Evolutionary conservation across 2,329 filamentous ascomycete species (phyloP), one percentile per base, ranked within the genome.

Genomic region (Pseudogymnoascus sp.): DNA sequence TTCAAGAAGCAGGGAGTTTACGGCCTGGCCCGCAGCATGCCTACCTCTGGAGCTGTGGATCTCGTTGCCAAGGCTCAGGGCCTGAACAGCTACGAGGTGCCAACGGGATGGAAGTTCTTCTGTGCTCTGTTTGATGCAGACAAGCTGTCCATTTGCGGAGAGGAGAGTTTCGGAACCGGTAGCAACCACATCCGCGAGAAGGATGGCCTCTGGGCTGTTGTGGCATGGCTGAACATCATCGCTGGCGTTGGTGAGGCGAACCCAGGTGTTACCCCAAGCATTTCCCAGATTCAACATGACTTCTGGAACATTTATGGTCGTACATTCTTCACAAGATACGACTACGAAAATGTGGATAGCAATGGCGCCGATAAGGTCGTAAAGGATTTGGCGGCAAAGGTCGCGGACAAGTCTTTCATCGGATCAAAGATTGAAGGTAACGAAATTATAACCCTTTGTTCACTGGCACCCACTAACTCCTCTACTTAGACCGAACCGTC

Each of bases 161-260:
- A 99, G 79, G 95, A 99, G 83, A 95, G 90, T 68, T 99, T 99
- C 76, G 95, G 95, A 69, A 99, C 95, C 10, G 95, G 95, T 40
- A 96, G 90, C 78, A 97, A 99, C 81, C 95, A 99, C 78, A 96
- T 99, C 74, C 91, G 95, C 71, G 95, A 99, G 81, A 99, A 99
- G 85, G 95, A 99, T 73, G 95, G 95, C 67, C 84, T 99, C 45
- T 99, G 95, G 95, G 95, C 95, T 66, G 85, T 99, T 67, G 89
- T 97, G 62, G 95, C 95, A 34, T 99, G 95, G 95, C 81, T 99
- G 72, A 99, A 99, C 82, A 96, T 99, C 77, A 96, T 99, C 72
- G 95, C 95, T 66, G 93, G 91, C 69, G 86, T 97, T 59, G 93
- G 93, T 68, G 87, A 95, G 75, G 83, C 91, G 75, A 88, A 88